Conservation (phyloP, 345 rosid genomes). For the Cardiospermum halicacabum region DNA sequence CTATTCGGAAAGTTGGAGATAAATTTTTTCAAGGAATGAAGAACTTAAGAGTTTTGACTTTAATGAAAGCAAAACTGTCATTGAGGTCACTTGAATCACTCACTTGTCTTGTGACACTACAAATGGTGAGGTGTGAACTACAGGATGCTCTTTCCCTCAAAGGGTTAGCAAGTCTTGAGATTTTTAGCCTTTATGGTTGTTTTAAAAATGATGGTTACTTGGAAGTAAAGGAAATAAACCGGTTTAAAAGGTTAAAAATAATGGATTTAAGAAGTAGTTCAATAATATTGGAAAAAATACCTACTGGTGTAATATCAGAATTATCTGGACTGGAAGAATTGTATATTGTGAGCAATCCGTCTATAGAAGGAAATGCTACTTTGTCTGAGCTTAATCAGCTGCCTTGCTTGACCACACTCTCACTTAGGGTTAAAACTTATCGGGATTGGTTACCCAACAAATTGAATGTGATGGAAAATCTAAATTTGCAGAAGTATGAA, state of each 20-base stretch:
- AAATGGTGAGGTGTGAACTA: neutral
- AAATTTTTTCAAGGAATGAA: conserved; percentile 4
- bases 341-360: fast-evolving
- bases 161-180: neutral
- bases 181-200: neutral
- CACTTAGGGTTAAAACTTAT: no score
- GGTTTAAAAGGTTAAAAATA: conserved; percentile 3
- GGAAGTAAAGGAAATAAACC: neutral
- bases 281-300: neutral
- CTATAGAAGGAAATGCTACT: neutral
- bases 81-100: neutral
- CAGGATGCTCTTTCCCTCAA: neutral
- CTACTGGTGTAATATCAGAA: neutral
- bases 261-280: neutral
- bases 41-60: neutral
- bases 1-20: neutral
- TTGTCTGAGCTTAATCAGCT: neutral
- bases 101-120: neutral
- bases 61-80: neutral
- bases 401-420: neutral
- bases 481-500: neutral
- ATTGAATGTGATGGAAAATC: neutral
- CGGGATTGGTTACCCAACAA: neutral
- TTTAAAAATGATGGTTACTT: neutral
- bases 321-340: neutral